Base-by-base conservation (phyloP, 768 basidiomycete species). In the Clitopilus passeckerianus region DNA sequence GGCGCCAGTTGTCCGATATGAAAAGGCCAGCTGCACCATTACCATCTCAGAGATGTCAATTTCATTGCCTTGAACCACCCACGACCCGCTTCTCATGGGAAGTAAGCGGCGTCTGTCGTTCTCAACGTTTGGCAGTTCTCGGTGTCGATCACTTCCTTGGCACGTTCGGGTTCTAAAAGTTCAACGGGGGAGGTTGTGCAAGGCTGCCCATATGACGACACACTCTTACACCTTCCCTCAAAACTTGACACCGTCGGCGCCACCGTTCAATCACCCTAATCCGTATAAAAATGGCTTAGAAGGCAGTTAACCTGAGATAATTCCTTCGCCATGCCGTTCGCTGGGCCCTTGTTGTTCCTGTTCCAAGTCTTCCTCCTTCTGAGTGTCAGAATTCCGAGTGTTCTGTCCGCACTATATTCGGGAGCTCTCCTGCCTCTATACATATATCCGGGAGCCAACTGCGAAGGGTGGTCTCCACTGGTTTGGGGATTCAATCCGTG, bases 341-440 rank as follows among this genome's bases (percentile, higher is more conserved):
- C 27, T 7, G 7, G 27, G 27, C 27, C n/a, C 9, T 14, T 10
- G 12, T 46, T 50, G 9, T 12, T 22, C 5, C 5, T 16, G 20
- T 10, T 10, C 44, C 46, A 41, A n/a, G 2, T 50, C 22, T 3
- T 50, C 20, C 20, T 50, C 2, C n/a, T 22, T 10, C 46, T 50
- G 15, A 20, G 16, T 22, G 3, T 20, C 12, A 20, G 46, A 16
- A 23, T 23, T 5, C 5, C 9, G 3, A 20, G 22, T 22, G 18
- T 22, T 18, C 46, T n/a, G 2, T 67, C 66, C 1, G 58, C 66
- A 10, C 52, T 67, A 1, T 60, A 67, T 16, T 68, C 68, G 6
- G 71, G 67, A 24, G 61, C 69, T 37, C 64, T 74, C 10, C 68
- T 74, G 10, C 73, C 73, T 27, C 59, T 73, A 1, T 74, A 74